Evolutionary conservation across 2,329 filamentous ascomycete genomes (phyloP), one percentile per base, ranked within the genome.

Genomic region (Sarocladium strictum): DNA sequence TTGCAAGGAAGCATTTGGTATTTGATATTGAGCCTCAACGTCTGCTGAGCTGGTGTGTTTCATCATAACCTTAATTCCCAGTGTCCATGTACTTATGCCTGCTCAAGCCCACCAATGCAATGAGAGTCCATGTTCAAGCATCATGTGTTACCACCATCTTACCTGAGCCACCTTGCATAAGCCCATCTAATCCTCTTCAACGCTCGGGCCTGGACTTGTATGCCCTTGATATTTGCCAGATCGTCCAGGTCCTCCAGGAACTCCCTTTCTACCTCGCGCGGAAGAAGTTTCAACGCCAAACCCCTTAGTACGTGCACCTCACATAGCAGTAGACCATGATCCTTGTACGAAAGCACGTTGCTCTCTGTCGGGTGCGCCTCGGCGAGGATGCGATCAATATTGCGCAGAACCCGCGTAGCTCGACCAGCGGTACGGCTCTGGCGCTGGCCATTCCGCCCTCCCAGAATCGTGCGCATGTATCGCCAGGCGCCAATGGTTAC

Each of bases 211-310:
- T 97, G 93, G 61, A 85, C 80, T 63, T 85, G 81, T 53, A 96
- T 80, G 2, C 90, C 90, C 61, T 84, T 86, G 59, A 93, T 84
- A 65, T 96, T 91, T 19, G 90, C 84, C 50, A 99, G 75, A 63
- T 97, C 92, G 57, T 88, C 84, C 32, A 96, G 75, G 66, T 99
- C 94, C 68, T 96, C 89, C 55, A 91, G 71, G 64, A 99, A 97
- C 63, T 97, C 92, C 62, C 85, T 84, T 64, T 87, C 85, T 12
- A 95, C 80, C 41, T 89, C 82, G 1, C 81, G 77, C 0, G 90
- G 90, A 60, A 97, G 81, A 38, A 91, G 72, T 21, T 73, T 76
- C 23, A 62, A 60, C 14, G 69, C 66, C 43, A 87, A 79, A 61
- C 82, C 82, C 45, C 91, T 83, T 53, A 99, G 75, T 27, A 91